These are phyloP conservation scores for Pilatotrama ljubarskyi DNA, from an alignment of 768 basidiomycete genomes.

Conservation along the genomic window DNA sequence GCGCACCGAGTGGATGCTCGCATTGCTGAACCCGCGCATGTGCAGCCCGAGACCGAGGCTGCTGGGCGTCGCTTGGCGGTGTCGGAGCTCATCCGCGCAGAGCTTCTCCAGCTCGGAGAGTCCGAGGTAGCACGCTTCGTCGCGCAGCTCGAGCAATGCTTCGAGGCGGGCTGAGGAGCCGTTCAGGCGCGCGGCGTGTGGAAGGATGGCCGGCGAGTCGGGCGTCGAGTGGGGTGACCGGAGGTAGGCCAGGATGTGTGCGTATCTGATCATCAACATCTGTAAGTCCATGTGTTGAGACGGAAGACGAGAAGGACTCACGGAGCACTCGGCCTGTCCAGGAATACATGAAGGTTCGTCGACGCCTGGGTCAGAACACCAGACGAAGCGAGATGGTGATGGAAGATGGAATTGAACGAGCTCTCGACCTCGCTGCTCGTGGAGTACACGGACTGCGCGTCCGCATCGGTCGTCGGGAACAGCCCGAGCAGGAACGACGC, in stretches of 20 bases:
- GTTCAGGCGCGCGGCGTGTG: slow-evolving; percentile 55
- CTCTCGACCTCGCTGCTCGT: slow-evolving; percentile 53
- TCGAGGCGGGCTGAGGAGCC: slow-evolving; percentile 56
- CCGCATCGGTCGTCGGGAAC: slow-evolving; percentile 32
- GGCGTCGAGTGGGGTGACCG: slow-evolving; percentile 51
- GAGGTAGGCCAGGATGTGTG: slow-evolving; percentile 70
- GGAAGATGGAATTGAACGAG: slow-evolving; percentile 53
- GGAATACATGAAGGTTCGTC: slow-evolving; percentile 64
- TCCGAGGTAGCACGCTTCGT: slow-evolving; percentile 77
- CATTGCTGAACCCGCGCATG: slow-evolving; percentile 49
- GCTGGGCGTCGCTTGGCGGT: slow-evolving; percentile 38
- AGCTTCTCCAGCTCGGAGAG: slow-evolving; percentile 64
- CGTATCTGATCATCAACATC: slow-evolving; percentile 49
- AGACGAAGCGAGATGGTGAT: slow-evolving; percentile 61
- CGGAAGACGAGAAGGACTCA: slow-evolving; percentile 41
- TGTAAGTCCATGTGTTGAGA: neutral
- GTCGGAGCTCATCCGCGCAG: slow-evolving; percentile 66
- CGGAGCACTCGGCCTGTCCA: slow-evolving; percentile 80
- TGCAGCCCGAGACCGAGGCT: slow-evolving; percentile 36
- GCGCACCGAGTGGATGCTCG: slow-evolving; percentile 57
- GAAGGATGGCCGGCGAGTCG: slow-evolving; percentile 54
- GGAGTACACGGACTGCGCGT: slow-evolving; percentile 54
- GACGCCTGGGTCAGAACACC: slow-evolving; percentile 50
- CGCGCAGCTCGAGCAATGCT: slow-evolving; percentile 69
- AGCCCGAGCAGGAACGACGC: slow-evolving; percentile 39